phyloP scores from a whole-genome alignment of 352 stramenopile genomes.

The Phytopythium montanum region DNA sequence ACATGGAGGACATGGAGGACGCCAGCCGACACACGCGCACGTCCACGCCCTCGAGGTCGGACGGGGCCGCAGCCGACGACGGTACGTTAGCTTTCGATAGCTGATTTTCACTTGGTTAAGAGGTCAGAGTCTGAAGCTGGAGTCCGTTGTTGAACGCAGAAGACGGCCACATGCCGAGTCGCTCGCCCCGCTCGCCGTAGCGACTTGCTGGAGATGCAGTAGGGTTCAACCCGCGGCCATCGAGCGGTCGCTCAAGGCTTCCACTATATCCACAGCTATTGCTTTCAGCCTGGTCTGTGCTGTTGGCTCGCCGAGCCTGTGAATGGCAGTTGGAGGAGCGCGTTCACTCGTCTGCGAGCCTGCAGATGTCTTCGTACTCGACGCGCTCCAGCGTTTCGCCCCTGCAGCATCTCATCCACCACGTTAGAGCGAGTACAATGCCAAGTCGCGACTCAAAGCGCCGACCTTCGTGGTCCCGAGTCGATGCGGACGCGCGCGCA shows the following conservation, averaged over 20 bases:
- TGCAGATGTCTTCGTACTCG: conserved; percentile 86
- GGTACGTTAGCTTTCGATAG: neutral
- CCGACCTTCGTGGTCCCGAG: conserved; percentile 48
- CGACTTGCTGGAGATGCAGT: neutral
- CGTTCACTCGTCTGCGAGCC: conserved; percentile 40
- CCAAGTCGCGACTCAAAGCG: neutral
- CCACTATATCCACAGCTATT: neutral
- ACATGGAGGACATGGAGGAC: conserved; percentile 79
- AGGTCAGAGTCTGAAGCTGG: neutral
- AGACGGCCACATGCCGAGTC: conserved; percentile 7
- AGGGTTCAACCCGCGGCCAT: neutral
- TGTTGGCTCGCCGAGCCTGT: neutral
- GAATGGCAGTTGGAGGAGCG: neutral
- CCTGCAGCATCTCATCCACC: conserved; percentile 15
- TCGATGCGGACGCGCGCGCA: conserved; percentile 63
- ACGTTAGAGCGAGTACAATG: neutral
- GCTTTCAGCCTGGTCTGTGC: neutral
- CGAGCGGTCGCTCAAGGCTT: neutral
- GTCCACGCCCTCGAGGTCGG: conserved; percentile 8
- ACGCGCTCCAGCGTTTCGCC: conserved; percentile 64
- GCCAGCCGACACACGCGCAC: conserved; percentile 9
- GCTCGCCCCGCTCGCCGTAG: conserved; percentile 21
- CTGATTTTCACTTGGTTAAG: no score
- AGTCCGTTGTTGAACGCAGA: conserved; percentile 4
- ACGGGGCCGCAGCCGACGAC: conserved; percentile 15